These are phyloP conservation scores for Leishmania gerbilli DNA, from an alignment of 208 protist species.

Conservation along the genomic window DNA sequence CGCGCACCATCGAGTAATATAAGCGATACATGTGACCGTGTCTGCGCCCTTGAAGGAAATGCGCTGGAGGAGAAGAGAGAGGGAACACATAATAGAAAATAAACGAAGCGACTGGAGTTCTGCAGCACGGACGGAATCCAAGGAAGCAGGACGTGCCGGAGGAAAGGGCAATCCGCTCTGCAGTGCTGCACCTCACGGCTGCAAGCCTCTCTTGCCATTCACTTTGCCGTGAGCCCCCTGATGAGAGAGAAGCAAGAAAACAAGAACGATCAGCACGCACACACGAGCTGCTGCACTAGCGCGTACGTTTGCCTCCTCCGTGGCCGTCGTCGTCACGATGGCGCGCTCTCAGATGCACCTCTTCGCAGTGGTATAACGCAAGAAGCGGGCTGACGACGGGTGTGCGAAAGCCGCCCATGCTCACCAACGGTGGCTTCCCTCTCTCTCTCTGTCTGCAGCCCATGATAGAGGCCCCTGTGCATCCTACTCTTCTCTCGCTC, in stretches of 20 bases:
- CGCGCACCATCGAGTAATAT: not conserved
- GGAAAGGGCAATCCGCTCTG: not conserved
- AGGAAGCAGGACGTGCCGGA: not conserved
- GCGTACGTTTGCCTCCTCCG: not conserved
- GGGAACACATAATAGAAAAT: not conserved
- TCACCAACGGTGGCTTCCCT: not conserved
- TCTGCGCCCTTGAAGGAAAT: too few species aligned
- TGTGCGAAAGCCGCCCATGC: not conserved
- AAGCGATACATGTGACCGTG: not conserved
- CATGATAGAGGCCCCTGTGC: not conserved
- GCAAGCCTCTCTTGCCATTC: not conserved
- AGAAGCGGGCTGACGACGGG: not conserved
- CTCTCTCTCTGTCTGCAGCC: not conserved
- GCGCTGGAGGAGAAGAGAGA: too few species aligned
- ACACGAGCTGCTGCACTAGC: not conserved
- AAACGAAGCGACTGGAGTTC: not conserved
- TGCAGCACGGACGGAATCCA: too few species aligned
- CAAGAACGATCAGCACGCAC: not conserved
- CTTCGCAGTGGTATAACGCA: not conserved
- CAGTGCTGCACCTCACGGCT: not conserved
- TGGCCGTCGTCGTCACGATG: not conserved
- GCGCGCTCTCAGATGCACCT: not conserved
- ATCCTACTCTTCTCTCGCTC: not conserved
- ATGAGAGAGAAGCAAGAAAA: not conserved
- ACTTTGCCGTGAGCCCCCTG: not conserved